A percentile compares a stretch with the other conserved stretches of the same genome.
Conservation (phyloP, 2,329 filamentous ascomycete species). For the Pseudopithomyces chartarum region DNA sequence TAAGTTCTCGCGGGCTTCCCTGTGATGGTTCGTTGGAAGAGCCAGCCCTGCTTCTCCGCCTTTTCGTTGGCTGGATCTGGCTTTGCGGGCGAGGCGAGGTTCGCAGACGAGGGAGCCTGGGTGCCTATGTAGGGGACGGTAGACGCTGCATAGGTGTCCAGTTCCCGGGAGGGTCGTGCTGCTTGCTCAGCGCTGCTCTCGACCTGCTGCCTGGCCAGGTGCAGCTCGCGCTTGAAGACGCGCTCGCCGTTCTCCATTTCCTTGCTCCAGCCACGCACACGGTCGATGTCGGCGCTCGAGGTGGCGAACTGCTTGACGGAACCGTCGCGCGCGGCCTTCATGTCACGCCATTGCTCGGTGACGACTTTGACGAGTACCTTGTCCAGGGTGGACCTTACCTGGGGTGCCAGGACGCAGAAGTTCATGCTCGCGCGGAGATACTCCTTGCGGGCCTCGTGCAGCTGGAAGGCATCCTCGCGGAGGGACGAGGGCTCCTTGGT, state of each 20-base stretch:
- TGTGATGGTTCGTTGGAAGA: slow-evolving; percentile 79
- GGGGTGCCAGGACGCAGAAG: slow-evolving; percentile 85
- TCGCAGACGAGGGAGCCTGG: slow-evolving; percentile 65
- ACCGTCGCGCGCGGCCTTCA: slow-evolving; percentile 72
- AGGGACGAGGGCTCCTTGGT: slow-evolving; percentile 90
- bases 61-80: slow-evolving; percentile 52
- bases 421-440: slow-evolving; percentile 94
- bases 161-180: slow-evolving; percentile 82
- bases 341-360: slow-evolving; percentile 85
- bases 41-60: slow-evolving; percentile 90
- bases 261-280: slow-evolving; percentile 88
- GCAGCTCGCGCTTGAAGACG: slow-evolving; percentile 80
- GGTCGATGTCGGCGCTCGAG: slow-evolving; percentile 82
- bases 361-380: slow-evolving; percentile 84
- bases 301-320: slow-evolving; percentile 65
- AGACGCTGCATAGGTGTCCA: slow-evolving; percentile 89
- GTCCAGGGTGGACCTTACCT: slow-evolving; percentile 82
- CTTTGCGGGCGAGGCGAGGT: slow-evolving; percentile 57
- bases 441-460: slow-evolving; percentile 88
- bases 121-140: slow-evolving; percentile 86
- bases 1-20: slow-evolving; percentile 89
- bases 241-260: slow-evolving; percentile 92
- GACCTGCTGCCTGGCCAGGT: slow-evolving; percentile 78
- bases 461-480: slow-evolving; percentile 91
- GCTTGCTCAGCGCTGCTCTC: slow-evolving; percentile 74